These are phyloP conservation scores for Verticillium zaregamsianum DNA, from an alignment of 2,329 filamentous ascomycete genomes.

Conservation along the genomic window DNA sequence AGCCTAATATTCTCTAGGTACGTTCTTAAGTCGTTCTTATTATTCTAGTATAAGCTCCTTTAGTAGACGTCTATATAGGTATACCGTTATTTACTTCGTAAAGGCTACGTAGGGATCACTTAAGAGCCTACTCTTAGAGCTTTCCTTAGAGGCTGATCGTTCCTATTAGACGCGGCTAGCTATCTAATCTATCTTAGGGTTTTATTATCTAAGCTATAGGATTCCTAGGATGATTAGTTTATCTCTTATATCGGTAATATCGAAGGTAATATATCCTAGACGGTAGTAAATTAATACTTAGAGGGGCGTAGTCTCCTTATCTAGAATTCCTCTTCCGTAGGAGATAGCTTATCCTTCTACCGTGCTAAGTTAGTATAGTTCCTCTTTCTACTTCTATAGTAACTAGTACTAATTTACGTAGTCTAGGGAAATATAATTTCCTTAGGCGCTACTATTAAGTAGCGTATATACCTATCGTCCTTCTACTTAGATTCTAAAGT, in stretches of 20 bases:
- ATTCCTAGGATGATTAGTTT: neutral
- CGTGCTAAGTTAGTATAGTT: neutral
- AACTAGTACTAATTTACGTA: neutral
- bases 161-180: neutral
- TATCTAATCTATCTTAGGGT: neutral
- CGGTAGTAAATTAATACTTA: neutral
- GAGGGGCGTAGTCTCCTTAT: neutral
- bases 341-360: neutral
- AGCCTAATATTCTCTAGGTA: too few species aligned
- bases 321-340: neutral
- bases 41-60: too few species aligned
- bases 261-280: neutral
- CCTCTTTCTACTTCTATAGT: neutral
- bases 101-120: too few species aligned
- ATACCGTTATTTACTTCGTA: too few species aligned
- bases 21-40: too few species aligned
- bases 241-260: neutral
- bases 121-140: too few species aligned
- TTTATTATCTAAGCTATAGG: neutral
- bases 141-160: neutral
- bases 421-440: neutral
- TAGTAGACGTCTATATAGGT: too few species aligned
- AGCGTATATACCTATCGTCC: neutral
- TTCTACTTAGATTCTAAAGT: too few species aligned
- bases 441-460: neutral